A percentile compares a stretch with the other conserved stretches of the same genome.
These are phyloP conservation scores for Mucor racemosus DNA, from an alignment of 371 early-diverging fungal species.

Conservation along the genomic window DNA sequence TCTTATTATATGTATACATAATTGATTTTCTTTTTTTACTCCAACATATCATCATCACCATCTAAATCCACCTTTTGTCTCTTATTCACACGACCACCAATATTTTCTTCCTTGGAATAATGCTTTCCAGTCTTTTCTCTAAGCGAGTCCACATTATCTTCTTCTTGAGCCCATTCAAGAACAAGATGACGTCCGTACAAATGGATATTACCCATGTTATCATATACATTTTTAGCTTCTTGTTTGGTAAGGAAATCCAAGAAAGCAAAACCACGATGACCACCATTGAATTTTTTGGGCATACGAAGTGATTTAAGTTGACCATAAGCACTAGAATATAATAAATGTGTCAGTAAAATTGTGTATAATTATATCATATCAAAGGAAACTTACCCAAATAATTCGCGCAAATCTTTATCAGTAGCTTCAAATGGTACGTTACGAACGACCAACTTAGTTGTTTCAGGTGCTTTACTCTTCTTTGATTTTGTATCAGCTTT, in stretches of 20 bases:
- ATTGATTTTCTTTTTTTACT: conserved; percentile 17
- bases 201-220: conserved; percentile 91
- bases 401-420: conserved; percentile 88
- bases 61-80: conserved; percentile 60
- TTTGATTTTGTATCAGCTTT: conserved; percentile 40
- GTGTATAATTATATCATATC: neutral
- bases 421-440: conserved; percentile 99
- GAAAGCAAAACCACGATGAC: conserved; percentile 98
- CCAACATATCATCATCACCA: conserved; percentile 44
- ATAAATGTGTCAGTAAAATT: neutral
- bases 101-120: conserved; percentile 63
- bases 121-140: conserved; percentile 73
- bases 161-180: conserved; percentile 94
- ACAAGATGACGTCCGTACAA: conserved; percentile 99
- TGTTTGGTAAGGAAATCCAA: conserved; percentile 94
- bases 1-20: neutral
- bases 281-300: conserved; percentile 94
- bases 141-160: conserved; percentile 63
- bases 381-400: conserved; percentile 72
- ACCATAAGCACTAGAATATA: conserved; percentile 75
- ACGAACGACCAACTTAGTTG: conserved; percentile 92
- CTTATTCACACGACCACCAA: conserved; percentile 51
- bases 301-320: conserved; percentile 94
- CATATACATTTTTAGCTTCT: conserved; percentile 91
- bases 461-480: conserved; percentile 41